phyloP scores from a whole-genome alignment of 495 filamentous ascomycete species.

The Aspergillus cavernicola region DNA sequence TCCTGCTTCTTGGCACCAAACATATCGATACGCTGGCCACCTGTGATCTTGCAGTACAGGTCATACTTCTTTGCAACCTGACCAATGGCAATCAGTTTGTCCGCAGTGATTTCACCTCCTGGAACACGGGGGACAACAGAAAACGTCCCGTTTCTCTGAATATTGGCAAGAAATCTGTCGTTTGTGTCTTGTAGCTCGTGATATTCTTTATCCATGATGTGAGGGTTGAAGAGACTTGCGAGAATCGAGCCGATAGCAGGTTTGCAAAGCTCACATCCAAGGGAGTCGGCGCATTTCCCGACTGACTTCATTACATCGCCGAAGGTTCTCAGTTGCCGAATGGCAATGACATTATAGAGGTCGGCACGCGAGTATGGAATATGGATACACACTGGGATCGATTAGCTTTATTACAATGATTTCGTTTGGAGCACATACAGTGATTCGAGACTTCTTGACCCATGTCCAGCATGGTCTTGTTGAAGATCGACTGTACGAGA shows the following conservation, averaged over 20 bases:
- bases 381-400: slow-evolving; percentile 66
- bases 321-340: slow-evolving; percentile 75
- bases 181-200: slow-evolving; percentile 93
- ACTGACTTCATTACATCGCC: slow-evolving; percentile 77
- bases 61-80: slow-evolving; percentile 84
- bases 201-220: slow-evolving; percentile 71
- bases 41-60: slow-evolving; percentile 94
- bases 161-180: slow-evolving; percentile 89
- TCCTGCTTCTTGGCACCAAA: slow-evolving; percentile 93
- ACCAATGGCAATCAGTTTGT: slow-evolving; percentile 85
- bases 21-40: slow-evolving; percentile 93
- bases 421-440: slow-evolving; percentile 38
- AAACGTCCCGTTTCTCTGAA: slow-evolving; percentile 92
- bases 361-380: slow-evolving; percentile 86
- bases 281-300: slow-evolving; percentile 67
- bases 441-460: slow-evolving; percentile 89
- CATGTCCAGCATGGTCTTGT: slow-evolving; percentile 84
- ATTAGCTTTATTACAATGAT: too few relatives aligned
- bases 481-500: slow-evolving; percentile 88
- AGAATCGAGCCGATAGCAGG: slow-evolving; percentile 84
- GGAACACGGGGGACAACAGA: slow-evolving; percentile 83
- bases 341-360: slow-evolving; percentile 83
- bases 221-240: slow-evolving; percentile 78
- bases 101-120: slow-evolving; percentile 87
- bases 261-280: slow-evolving; percentile 94